These are phyloP conservation scores for Aegilops bicornis DNA, from an alignment of 176 grass and related monocot genomes.

Conservation along the genomic window DNA sequence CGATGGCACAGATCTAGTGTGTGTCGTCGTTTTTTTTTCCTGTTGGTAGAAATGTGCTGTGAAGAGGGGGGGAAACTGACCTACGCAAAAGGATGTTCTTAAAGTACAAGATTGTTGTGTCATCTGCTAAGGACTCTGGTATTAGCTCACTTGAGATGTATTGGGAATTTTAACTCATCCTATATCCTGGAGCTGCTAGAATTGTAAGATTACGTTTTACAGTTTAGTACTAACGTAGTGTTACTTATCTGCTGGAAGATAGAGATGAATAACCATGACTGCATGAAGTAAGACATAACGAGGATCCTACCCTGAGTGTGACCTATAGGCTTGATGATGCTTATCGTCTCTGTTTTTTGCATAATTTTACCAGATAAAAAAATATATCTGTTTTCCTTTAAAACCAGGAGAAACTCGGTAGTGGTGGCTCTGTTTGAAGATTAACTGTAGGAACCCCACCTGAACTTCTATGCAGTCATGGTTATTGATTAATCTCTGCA, in stretches of 20 bases:
- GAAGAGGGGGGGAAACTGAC: background rate
- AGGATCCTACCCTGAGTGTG: background rate
- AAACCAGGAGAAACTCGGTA: background rate
- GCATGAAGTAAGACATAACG: background rate
- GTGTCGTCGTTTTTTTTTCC: background rate
- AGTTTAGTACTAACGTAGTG: background rate
- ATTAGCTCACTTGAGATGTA: background rate
- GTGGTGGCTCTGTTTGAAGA: background rate
- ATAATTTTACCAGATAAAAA: background rate
- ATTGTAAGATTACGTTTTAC: background rate
- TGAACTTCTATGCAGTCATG: background rate
- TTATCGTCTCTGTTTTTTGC: background rate
- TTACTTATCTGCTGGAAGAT: background rate
- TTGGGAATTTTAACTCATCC: background rate
- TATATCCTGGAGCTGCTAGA: background rate
- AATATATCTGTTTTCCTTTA: too few relatives aligned
- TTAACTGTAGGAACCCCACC: background rate
- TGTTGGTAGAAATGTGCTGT: background rate
- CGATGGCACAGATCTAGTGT: background rate
- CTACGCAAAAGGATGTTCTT: background rate
- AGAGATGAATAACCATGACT: background rate
- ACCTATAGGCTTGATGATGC: background rate
- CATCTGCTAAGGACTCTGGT: background rate
- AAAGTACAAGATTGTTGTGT: background rate
- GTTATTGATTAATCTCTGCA: background rate